These are phyloP conservation scores for Lactarius indigo DNA, from an alignment of 768 basidiomycete genomes.

Conservation along the genomic window DNA sequence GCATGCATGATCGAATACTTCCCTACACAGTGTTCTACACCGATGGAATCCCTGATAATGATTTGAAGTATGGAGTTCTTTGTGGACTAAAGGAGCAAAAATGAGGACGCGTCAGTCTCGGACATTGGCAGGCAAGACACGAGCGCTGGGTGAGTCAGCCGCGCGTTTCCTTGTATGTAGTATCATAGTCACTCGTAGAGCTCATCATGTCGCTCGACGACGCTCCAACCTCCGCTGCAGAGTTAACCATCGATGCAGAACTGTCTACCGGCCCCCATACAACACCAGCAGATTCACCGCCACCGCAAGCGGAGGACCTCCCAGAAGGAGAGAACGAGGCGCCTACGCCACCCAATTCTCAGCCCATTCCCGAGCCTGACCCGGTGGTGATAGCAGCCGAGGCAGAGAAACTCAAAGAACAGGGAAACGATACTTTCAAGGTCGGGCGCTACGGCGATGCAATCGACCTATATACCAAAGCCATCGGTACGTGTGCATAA, in stretches of 20 bases:
- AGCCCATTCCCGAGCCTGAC: conserved; percentile 21
- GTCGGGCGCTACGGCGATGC: conserved; percentile 60
- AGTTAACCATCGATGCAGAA: background rate
- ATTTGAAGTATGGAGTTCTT: background rate
- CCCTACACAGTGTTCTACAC: background rate
- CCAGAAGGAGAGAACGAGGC: background rate
- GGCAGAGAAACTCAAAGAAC: conserved; percentile 66
- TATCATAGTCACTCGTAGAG: background rate
- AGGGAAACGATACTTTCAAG: conserved; percentile 75
- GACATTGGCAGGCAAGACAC: background rate
- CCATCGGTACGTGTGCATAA: conserved; percentile 51
- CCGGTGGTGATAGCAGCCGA: conserved; percentile 38
- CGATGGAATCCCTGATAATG: background rate
- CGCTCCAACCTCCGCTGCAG: background rate
- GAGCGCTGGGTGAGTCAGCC: conserved; percentile 19
- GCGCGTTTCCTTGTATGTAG: background rate
- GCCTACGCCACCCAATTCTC: background rate
- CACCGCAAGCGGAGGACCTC: background rate
- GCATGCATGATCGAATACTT: background rate
- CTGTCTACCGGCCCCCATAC: background rate
- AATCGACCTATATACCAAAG: conserved; percentile 70
- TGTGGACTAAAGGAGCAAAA: no score
- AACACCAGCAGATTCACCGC: conserved; percentile 7
- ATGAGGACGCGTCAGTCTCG: no score
- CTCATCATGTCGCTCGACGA: conserved; percentile 13